phyloP scores from a whole-genome alignment of 2,329 filamentous ascomycete species.

The Paecilomyces fulvus region DNA sequence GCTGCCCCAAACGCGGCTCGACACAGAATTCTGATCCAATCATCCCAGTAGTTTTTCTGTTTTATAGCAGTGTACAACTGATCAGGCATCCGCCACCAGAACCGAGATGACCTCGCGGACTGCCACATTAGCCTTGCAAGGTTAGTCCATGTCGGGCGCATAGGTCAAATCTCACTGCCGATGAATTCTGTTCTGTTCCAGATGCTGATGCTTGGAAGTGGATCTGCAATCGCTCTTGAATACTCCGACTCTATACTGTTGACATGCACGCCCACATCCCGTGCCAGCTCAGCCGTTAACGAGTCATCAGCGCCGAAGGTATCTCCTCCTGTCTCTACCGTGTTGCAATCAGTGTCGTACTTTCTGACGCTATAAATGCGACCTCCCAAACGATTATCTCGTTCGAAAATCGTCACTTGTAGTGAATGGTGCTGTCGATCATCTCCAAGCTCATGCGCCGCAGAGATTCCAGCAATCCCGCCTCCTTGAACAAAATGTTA shows the following conservation, averaged over 20 bases:
- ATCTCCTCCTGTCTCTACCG: not conserved
- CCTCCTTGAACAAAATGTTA: not conserved
- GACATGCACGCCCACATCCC: not conserved
- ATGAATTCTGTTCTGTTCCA: not conserved
- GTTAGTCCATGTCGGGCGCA: not conserved
- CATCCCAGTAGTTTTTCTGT: not conserved
- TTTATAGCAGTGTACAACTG: not conserved
- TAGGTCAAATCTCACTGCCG: not conserved
- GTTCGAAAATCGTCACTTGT: not conserved
- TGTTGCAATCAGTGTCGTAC: not conserved
- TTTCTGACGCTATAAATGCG: not conserved
- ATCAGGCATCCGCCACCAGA: not conserved
- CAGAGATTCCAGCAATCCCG: not conserved
- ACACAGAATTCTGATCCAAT: not conserved
- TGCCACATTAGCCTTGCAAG: not conserved
- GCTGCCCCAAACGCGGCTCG: not conserved
- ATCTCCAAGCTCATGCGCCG: not conserved
- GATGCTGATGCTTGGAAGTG: not conserved
- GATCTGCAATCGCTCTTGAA: not conserved
- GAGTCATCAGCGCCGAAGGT: not conserved
- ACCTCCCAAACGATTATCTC: not conserved
- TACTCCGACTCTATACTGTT: not conserved
- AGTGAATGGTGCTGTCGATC: not conserved
- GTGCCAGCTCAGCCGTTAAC: not conserved
- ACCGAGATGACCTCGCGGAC: not conserved